Base-by-base conservation (phyloP, 192 early-diverging fungal genomes). In the Lunasporangiospora selenospora region DNA sequence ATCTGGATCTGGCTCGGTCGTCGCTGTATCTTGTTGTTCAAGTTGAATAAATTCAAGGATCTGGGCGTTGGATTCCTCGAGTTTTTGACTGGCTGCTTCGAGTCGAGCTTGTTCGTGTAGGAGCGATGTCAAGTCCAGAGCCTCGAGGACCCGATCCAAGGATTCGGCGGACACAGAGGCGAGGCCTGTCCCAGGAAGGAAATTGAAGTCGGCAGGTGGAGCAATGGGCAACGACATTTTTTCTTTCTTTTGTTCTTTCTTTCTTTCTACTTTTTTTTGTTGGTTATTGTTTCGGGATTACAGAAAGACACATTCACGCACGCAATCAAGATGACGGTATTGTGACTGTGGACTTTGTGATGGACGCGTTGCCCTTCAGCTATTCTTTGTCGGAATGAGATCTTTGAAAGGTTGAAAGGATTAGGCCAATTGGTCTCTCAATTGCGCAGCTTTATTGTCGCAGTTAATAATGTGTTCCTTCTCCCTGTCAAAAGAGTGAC, bases 21-120 rank as follows among this genome's bases (percentile, higher is more conserved):
- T 16, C 3, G 3, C 10, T 19, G 26, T 31, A 12, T 73, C 54
- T 8, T 61, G 47, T 27, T 63, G 67, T 40, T 73, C 69, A 4
- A 31, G 42, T 24, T 73, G 54, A 13, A 73, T 73, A 50, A 73
- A 73, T 36, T 62, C 60, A 18, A 38, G 10, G 38, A 73, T 73
- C 12, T 73, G 60, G 19, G 38, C 63, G 43, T 73, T 73, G 41
- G 69, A 73, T 18, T 63, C 54, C n/a, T 40, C 29, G 0, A 73
- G 69, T 3, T 62, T 45, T 26, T 73, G 60, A n/a, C 45, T 53
- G 6, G 69, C 69, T 10, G 47, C 53, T 7, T 73, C 45, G 4
- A 73, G 69, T 16, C 69, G 69, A 4, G 24, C 12, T 8, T 58
- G 53, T 31, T 73, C 69, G n/a, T 63, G 45, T 21, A 63, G 60